These are phyloP conservation scores for Clonostachys byssicola DNA, from an alignment of 2,329 filamentous ascomycete species.

Conservation along the genomic window DNA sequence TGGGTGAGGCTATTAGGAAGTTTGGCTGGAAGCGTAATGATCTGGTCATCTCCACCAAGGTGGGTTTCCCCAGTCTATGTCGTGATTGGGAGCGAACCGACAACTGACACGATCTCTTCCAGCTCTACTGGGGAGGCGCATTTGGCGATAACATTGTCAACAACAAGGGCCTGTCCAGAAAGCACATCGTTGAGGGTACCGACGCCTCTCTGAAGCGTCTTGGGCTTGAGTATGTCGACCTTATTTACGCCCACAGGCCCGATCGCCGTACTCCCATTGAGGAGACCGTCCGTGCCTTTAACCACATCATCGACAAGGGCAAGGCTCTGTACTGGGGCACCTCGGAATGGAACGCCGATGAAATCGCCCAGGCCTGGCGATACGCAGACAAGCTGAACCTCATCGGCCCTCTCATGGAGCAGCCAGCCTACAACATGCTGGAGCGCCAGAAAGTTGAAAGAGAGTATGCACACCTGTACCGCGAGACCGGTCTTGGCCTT, in stretches of 20 bases:
- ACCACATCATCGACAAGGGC: conserved; percentile 63
- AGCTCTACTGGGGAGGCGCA: conserved; percentile 62
- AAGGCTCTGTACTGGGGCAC: conserved; percentile 71
- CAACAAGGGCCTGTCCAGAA: conserved; percentile 63
- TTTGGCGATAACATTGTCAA: conserved; percentile 61
- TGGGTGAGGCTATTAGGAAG: conserved; percentile 56
- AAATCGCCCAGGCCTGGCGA: conserved; percentile 60
- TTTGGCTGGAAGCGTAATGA: conserved; percentile 59
- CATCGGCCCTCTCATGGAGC: conserved; percentile 62
- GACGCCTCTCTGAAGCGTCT: conserved; percentile 54
- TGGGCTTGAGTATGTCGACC: conserved; percentile 58
- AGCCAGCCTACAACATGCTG: conserved; percentile 64
- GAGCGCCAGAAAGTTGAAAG: conserved; percentile 57
- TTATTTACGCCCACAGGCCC: conserved; percentile 66
- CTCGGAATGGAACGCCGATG: conserved; percentile 62
- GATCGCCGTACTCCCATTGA: conserved; percentile 67
- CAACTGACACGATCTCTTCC: not conserved
- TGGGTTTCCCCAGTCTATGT: conserved; percentile 9
- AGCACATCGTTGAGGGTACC: conserved; percentile 66
- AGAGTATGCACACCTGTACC: conserved; percentile 58
- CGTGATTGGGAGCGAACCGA: not conserved
- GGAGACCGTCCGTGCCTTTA: conserved; percentile 67
- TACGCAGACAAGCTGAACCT: conserved; percentile 56
- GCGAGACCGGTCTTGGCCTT: conserved; percentile 54
- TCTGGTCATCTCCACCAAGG: conserved; percentile 58